phyloP scores from a whole-genome alignment of 345 rosid genomes.

The Microthlaspi erraticum region DNA sequence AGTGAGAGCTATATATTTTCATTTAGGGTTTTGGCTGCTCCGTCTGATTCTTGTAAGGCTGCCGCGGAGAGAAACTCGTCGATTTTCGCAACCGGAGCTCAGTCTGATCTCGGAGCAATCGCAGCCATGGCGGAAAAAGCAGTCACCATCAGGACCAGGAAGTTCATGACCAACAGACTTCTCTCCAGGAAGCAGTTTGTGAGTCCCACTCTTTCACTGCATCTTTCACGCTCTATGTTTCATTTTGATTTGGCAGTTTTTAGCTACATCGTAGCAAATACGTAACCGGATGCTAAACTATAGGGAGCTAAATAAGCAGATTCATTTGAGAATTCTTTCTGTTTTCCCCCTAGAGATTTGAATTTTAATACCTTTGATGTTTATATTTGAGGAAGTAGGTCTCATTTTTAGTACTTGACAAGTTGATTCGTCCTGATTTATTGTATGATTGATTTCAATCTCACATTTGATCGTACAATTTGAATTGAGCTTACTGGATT shows the following conservation, averaged over 20 bases:
- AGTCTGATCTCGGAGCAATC: conserved; percentile 27
- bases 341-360: not conserved
- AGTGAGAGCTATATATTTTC: conserved; percentile 18
- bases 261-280: not conserved
- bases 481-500: not conserved
- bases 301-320: not conserved
- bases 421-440: not conserved
- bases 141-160: conserved; percentile 81
- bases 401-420: too few species aligned
- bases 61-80: conserved; percentile 32
- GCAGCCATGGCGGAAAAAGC: conserved; percentile 86
- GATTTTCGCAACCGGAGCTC: conserved; percentile 25
- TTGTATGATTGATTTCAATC: not conserved
- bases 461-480: not conserved
- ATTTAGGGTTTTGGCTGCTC: conserved; percentile 30
- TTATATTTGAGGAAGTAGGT: not conserved
- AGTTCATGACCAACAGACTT: conserved; percentile 98
- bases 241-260: not conserved
- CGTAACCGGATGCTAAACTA: not conserved
- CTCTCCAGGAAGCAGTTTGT: conserved; percentile 98
- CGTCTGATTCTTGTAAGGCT: not conserved
- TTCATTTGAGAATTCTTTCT: not conserved
- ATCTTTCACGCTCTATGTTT: not conserved
- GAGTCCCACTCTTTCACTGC: conserved; percentile 39
- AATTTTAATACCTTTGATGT: too few species aligned